These are phyloP conservation scores for Boechera stricta DNA, from an alignment of 345 rosid genomes.

Conservation along the genomic window DNA sequence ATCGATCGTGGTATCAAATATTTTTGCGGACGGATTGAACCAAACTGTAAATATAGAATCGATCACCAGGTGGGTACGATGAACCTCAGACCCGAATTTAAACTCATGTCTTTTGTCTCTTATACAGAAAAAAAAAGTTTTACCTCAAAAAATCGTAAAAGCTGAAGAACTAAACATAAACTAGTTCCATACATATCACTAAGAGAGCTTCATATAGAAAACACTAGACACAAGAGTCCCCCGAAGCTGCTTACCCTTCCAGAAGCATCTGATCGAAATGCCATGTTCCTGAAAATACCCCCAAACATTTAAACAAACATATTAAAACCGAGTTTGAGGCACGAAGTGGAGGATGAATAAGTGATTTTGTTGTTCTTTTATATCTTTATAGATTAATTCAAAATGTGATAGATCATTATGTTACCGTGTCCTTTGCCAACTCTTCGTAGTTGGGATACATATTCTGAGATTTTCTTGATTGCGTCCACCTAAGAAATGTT, in stretches of 20 bases:
- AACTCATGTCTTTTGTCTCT: not conserved
- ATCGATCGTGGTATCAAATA: not conserved
- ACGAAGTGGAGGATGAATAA: not conserved
- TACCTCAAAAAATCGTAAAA: conserved; percentile 7
- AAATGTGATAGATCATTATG: not conserved
- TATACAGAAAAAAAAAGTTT: not conserved
- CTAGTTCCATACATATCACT: conserved; percentile 15
- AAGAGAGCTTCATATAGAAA: conserved; percentile 1
- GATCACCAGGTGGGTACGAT: not conserved
- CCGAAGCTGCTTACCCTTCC: conserved; percentile 45
- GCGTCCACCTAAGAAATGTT: conserved; percentile 59
- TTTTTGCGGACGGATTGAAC: not conserved
- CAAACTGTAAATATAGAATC: not conserved
- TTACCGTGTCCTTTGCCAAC: conserved; percentile 88
- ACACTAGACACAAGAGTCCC: conserved; percentile 5
- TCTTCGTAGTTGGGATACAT: conserved; percentile 66
- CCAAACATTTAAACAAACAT: not conserved
- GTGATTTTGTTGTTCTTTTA: not conserved
- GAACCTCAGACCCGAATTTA: not conserved
- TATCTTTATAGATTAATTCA: not conserved
- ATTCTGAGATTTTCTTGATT: conserved; percentile 67
- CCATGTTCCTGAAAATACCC: conserved; percentile 73
- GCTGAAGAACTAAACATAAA: conserved; percentile 17
- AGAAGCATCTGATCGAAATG: conserved; percentile 94
- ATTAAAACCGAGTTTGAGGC: conserved; percentile 3